Evolutionary conservation across 2,329 filamentous ascomycete species (phyloP), one percentile per base, ranked within the genome.

Genomic region (Aspergillus sp.): DNA sequence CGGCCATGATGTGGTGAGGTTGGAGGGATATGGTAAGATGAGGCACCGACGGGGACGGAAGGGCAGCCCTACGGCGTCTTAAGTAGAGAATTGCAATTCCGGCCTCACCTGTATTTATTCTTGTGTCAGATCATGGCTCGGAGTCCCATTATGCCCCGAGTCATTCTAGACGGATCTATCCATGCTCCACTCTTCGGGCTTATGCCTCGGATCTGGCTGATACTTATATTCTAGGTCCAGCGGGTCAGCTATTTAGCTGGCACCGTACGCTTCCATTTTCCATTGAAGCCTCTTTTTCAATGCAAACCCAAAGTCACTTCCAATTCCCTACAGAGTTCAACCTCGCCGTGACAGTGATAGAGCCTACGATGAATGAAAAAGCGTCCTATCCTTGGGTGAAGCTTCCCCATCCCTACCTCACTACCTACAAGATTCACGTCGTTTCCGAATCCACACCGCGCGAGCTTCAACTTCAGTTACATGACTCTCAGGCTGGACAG

Each of bases 371-470:
- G 7, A 39, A 22, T 16, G 31, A 24, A 3, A 55, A 55, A 20
- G 20, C 6, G 18, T 5, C 50, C 60, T 77, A 74, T 56, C 74
- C 77, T 31, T 68, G 67, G 58, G 74, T 81, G 24, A 81, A 80
- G 63, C 74, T 81, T 29, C 79, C 79, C 18, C 77, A 81, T 56
- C 79, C 79, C 4, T 82, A 77, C 53, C 71, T 81, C 45, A 81
- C 79, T 2, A 67, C 74, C 58, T 81, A 80, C 63, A 71, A 69
- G 29, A 77, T 81, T 47, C 66, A 68, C 39, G 59, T 66, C 1
- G 61, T 73, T 42, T 62, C 64, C 10, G 65, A 70, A 11, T 68
- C 70, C 16, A 65, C 63, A 14, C 70, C 72, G 6, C 59, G 65
- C 14, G 69, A 66, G 47, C 66, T 70, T 18, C 67, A 66, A 49